A percentile compares a stretch with the other conserved stretches of the same genome.
Conservation (phyloP, 768 basidiomycete genomes). For the Harrya chromipes region DNA sequence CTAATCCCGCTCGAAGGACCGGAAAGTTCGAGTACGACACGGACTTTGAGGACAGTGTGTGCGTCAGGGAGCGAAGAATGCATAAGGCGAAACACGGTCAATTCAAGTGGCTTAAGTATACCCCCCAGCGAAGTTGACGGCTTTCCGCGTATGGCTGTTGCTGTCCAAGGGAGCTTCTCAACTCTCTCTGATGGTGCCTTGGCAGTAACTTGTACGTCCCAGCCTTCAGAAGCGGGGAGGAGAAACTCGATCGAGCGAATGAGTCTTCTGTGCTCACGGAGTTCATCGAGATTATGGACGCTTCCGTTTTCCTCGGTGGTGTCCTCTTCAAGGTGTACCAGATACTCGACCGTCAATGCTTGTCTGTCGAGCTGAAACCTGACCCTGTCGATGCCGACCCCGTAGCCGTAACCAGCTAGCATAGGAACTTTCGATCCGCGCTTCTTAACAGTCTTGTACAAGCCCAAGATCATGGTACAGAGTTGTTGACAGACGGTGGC, state of each 20-base stretch:
- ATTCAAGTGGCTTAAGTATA: conserved; percentile 42
- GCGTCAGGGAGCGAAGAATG: conserved; percentile 71
- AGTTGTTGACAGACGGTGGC: conserved; percentile 73
- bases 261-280: conserved; percentile 68
- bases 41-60: conserved; percentile 79
- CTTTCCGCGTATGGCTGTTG: conserved; percentile 50
- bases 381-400: conserved; percentile 75
- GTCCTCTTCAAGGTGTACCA: conserved; percentile 67
- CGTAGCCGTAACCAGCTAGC: conserved; percentile 74
- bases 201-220: conserved; percentile 81
- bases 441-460: conserved; percentile 77
- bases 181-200: conserved; percentile 72
- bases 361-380: conserved; percentile 81
- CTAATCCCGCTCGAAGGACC: conserved; percentile 72
- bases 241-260: conserved; percentile 78
- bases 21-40: conserved; percentile 76
- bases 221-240: conserved; percentile 74
- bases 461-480: conserved; percentile 77
- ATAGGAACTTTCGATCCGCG: conserved; percentile 75
- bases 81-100: conserved; percentile 58
- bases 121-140: conserved; percentile 28
- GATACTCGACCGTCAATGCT: conserved; percentile 78
- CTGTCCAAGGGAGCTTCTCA: conserved; percentile 72
- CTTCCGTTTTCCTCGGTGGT: conserved; percentile 22
- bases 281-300: conserved; percentile 56